A percentile compares a stretch with the other conserved stretches of the same genome.
These are phyloP conservation scores for Podaxis sp. DNA, from an alignment of 768 basidiomycete species.

Conservation along the genomic window DNA sequence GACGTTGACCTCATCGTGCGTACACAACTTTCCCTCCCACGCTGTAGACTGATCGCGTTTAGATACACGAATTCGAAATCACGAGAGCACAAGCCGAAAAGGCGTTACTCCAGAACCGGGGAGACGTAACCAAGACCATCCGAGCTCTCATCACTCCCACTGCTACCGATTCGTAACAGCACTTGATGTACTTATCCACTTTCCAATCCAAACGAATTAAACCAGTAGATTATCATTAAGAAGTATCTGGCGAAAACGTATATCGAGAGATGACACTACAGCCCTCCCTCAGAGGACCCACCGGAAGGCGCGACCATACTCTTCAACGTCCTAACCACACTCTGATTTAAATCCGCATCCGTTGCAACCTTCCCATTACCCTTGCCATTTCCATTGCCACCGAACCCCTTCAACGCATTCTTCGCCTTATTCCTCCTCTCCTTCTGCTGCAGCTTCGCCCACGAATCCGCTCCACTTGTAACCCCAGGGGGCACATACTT, in stretches of 20 bases:
- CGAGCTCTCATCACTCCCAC: constrained; percentile 33
- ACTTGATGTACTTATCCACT: too few species aligned
- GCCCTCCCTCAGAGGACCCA: neutral
- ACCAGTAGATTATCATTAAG: neutral
- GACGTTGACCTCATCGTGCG: constrained; percentile 67
- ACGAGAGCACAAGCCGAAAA: constrained; percentile 59
- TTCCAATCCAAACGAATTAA: too few species aligned
- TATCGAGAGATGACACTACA: neutral
- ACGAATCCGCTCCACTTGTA: neutral
- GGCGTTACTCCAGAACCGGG: constrained; percentile 50
- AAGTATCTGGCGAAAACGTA: neutral
- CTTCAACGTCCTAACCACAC: neutral
- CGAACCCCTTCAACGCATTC: neutral
- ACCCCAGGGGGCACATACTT: neutral
- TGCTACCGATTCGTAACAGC: neutral
- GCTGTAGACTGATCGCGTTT: neutral
- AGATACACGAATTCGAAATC: constrained; percentile 70
- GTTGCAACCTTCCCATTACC: neutral
- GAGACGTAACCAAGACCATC: constrained; percentile 53
- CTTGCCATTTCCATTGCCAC: neutral
- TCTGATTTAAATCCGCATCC: neutral
- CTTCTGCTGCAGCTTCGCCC: neutral
- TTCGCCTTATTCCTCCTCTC: neutral
- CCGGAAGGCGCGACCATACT: neutral
- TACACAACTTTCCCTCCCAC: neutral